These are phyloP conservation scores for Rubia yunnanensis DNA, from an alignment of 257 asterid species.

Conservation along the genomic window DNA sequence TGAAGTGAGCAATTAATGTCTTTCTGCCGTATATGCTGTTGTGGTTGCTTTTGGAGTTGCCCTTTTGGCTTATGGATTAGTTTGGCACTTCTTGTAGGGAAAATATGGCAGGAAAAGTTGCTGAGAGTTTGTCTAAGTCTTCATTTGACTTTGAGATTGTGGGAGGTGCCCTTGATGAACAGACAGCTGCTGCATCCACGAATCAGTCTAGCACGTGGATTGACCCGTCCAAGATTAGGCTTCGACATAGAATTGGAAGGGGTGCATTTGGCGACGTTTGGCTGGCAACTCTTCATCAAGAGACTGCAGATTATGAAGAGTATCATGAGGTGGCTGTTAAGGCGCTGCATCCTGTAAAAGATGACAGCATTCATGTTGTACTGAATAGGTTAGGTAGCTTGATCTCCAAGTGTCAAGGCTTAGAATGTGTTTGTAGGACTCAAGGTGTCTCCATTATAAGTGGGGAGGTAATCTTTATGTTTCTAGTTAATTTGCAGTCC, in stretches of 20 bases:
- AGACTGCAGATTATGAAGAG: slow-evolving; percentile 50
- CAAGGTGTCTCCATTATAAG: slow-evolving; percentile 58
- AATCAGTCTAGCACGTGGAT: slow-evolving; percentile 47
- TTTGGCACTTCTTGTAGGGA: slow-evolving; percentile 11
- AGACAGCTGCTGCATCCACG: slow-evolving; percentile 32
- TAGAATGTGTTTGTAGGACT: slow-evolving; percentile 50
- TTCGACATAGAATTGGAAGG: slow-evolving; percentile 71
- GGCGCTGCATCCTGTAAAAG: slow-evolving; percentile 60
- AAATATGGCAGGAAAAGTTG: slow-evolving; percentile 61
- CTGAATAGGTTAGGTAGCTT: slow-evolving; percentile 44
- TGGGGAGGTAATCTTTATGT: slow-evolving; percentile 46
- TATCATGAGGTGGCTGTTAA: slow-evolving; percentile 84
- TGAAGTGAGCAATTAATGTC: background rate
- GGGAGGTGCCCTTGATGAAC: slow-evolving; percentile 48
- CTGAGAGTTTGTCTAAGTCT: slow-evolving; percentile 30
- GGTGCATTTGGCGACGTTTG: slow-evolving; percentile 87
- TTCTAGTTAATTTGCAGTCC: background rate
- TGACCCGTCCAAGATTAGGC: slow-evolving; percentile 66
- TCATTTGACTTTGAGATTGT: slow-evolving; percentile 65
- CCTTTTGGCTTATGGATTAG: background rate
- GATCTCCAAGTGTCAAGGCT: slow-evolving; percentile 45
- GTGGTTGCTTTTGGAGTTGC: background rate
- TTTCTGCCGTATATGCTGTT: background rate
- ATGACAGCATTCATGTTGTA: slow-evolving; percentile 36
- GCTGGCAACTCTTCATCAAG: slow-evolving; percentile 67